phyloP scores from a whole-genome alignment of 2,329 filamentous ascomycete species.

The Ceratocystis eucalypticola region DNA sequence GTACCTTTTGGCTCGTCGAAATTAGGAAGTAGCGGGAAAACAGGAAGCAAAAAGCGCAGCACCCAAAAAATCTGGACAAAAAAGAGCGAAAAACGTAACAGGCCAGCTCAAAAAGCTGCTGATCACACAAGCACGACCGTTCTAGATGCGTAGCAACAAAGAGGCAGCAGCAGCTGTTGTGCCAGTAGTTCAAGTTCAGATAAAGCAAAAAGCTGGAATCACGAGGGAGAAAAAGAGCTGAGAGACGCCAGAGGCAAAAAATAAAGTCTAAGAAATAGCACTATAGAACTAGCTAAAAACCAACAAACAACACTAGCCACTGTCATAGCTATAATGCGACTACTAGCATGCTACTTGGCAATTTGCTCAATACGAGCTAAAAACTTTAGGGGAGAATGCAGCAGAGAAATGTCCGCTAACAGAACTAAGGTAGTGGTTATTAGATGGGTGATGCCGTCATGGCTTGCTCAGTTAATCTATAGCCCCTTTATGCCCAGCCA shows the following conservation, averaged over 20 bases:
- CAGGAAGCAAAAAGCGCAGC: constrained; percentile 3
- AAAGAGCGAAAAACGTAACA: not conserved
- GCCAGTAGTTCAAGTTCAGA: not conserved
- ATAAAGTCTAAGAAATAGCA: not conserved
- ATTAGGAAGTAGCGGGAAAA: not conserved
- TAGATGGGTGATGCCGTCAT: not conserved
- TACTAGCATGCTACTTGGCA: not conserved
- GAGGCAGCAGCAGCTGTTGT: not conserved
- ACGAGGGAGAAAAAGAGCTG: not conserved
- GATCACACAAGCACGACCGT: constrained; percentile 5
- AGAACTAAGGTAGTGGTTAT: not conserved
- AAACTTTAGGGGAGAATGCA: not conserved
- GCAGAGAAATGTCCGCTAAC: not conserved
- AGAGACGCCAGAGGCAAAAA: no score
- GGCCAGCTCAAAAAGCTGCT: not conserved
- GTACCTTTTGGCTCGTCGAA: not conserved
- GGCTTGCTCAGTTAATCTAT: not conserved
- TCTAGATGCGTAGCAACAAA: not conserved
- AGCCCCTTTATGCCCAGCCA: constrained; percentile 7
- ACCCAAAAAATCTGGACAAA: not conserved
- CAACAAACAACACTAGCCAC: not conserved
- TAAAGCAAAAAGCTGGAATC: not conserved
- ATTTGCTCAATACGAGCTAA: not conserved
- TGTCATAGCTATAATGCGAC: not conserved
- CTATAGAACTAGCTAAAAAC: not conserved